Base-by-base conservation (phyloP, 2,329 filamentous ascomycete genomes). In the Reticulascus tulasneorum region DNA sequence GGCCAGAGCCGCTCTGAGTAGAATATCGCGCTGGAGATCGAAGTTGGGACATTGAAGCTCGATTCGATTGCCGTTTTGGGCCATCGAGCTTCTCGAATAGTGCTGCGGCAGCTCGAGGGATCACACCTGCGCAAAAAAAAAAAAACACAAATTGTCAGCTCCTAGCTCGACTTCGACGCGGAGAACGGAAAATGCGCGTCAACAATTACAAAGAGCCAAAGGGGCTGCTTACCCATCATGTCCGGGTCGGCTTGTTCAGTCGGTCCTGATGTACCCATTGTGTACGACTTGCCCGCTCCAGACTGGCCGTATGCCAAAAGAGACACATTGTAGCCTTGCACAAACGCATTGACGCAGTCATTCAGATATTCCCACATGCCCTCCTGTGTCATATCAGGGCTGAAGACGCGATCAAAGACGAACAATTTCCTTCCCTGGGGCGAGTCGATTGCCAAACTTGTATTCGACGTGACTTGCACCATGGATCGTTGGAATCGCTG, bases 321-420 rank as follows among this genome's bases (percentile, higher is more conserved):
- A 4, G 93, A 98, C 40, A 98, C 93, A 77, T 98, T 98, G 75
- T 97, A 98, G 36, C 93, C 93, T 56, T 96, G 88, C 2, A 93
- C 70, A 51, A 98, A 98, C 3, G 90, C 86, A 50, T 74, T 79
- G 49, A 97, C 85, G 51, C 89, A 94, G 49, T 98, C 93, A 44
- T 79, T 79, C 31, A 98, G 71, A 54, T 98, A 98, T 29, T 95
- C 86, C 86, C 91, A 98, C 29, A 98, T 68, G 29, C 90, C 91
- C 48, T 93, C 85, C 59, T 98, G 93, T 41, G 78, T 75, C 7
- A 89, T 74, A 3, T 93, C 84, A 50, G 90, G 81, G 21, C 81
- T 76, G 55, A 98, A 98, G 6, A 98, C 90, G 44, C 89, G 83
- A 63, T 98, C 93, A 57, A 98, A 98, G 15, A 97, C 84, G 56